Conservation (phyloP, 2,329 filamentous ascomycete genomes). For the Claviceps fusiformis region DNA sequence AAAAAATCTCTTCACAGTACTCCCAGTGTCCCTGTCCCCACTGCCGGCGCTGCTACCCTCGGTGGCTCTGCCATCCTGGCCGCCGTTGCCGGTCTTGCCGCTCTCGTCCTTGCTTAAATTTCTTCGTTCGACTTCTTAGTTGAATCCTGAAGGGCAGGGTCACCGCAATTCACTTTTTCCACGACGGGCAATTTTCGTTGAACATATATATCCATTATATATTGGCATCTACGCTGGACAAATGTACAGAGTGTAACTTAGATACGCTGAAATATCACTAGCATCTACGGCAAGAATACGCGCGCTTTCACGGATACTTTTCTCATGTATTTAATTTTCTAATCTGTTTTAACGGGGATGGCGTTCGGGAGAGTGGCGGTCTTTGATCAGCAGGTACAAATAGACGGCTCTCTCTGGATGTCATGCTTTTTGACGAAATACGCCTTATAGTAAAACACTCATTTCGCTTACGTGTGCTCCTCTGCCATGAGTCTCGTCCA, state of each 20-base stretch:
- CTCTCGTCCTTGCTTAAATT: conserved; percentile 41
- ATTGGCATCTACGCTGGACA: conserved; percentile 11
- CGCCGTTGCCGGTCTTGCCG: conserved; percentile 39
- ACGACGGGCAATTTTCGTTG: background rate
- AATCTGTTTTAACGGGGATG: background rate
- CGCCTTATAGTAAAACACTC: too few species aligned
- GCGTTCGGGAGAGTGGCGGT: background rate
- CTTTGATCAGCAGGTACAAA: background rate
- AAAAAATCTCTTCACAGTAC: conserved; percentile 8
- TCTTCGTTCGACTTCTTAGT: conserved; percentile 22
- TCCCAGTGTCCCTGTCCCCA: conserved; percentile 23
- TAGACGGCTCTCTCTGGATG: background rate
- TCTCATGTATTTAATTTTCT: conserved; percentile 7
- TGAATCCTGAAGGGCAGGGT: conserved; percentile 29
- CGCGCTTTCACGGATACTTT: conserved; percentile 9
- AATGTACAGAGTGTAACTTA: conserved; percentile 19
- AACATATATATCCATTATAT: conserved; percentile 5
- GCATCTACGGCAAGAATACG: conserved; percentile 12
- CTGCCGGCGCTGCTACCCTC: conserved; percentile 38
- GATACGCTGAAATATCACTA: conserved; percentile 4
- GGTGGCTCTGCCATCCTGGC: conserved; percentile 40
- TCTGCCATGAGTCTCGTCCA: too few species aligned
- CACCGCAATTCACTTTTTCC: conserved; percentile 16
- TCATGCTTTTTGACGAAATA: background rate
- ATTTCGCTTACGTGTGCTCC: too few species aligned